phyloP scores from a whole-genome alignment of 305 asterid species.

The Rubia tinctorum region DNA sequence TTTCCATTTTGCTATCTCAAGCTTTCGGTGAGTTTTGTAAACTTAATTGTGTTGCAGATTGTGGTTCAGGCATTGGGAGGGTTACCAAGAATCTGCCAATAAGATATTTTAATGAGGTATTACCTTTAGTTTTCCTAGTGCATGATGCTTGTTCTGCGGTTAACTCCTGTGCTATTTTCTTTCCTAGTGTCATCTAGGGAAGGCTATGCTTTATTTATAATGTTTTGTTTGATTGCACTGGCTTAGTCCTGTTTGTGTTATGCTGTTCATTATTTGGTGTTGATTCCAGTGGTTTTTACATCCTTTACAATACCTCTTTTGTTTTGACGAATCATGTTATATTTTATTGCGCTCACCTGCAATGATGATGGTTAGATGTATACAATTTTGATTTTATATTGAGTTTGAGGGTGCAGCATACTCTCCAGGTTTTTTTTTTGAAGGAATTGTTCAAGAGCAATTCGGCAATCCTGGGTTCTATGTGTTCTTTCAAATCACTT shows the following conservation, averaged over 20 bases:
- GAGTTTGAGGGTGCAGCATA: too few species aligned
- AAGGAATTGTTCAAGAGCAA: too few species aligned
- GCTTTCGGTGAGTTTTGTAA: not conserved
- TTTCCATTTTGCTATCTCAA: not conserved
- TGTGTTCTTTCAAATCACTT: not conserved
- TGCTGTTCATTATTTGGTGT: not conserved
- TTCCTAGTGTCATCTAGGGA: not conserved
- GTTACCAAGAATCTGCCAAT: conserved; percentile 80
- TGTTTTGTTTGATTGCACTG: not conserved
- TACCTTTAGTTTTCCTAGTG: not conserved
- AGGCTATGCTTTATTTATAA: not conserved
- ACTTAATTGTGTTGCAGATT: conserved; percentile 55
- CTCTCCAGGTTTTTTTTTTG: too few species aligned
- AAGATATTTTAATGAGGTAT: conserved; percentile 80
- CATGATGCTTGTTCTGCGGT: not conserved
- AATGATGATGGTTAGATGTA: not conserved
- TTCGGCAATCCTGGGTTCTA: too few species aligned
- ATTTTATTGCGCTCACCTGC: not conserved
- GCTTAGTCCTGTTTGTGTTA: not conserved
- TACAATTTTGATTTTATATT: not conserved
- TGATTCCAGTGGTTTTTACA: not conserved
- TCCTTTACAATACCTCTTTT: not conserved
- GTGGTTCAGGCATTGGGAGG: conserved; percentile 98
- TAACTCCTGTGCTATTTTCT: not conserved
- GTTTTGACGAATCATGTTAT: not conserved